Conservation (phyloP, 1,284 basidiomycete species). For the Testicularia cyperi region DNA sequence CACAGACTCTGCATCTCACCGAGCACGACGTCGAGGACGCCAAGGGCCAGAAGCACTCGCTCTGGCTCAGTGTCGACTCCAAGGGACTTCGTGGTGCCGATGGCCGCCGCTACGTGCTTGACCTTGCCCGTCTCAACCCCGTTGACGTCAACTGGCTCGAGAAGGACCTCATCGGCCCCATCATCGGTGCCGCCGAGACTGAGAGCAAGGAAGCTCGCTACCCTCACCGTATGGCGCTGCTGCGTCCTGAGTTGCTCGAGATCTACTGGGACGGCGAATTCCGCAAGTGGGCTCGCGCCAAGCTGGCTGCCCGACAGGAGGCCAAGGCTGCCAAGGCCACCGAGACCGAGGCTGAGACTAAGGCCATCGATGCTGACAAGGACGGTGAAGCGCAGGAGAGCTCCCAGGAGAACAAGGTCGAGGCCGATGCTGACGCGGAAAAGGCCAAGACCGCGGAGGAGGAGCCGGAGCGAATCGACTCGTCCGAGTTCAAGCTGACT, state of each 20-base stretch:
- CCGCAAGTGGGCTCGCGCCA: slow-evolving; percentile 64
- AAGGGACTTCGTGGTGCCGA: slow-evolving; percentile 67
- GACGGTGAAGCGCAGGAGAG: slow-evolving; percentile 20
- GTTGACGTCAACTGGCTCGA: slow-evolving; percentile 67
- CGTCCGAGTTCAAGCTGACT: slow-evolving; percentile 63
- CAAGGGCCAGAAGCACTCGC: slow-evolving; percentile 62
- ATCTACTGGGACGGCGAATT: slow-evolving; percentile 65
- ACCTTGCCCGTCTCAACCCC: slow-evolving; percentile 64
- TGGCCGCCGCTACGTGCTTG: slow-evolving; percentile 66
- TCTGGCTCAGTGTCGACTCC: slow-evolving; percentile 66
- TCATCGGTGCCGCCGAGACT: slow-evolving; percentile 40
- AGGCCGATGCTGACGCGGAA: slow-evolving; percentile 15
- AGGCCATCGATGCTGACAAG: slow-evolving; percentile 17
- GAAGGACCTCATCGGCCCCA: slow-evolving; percentile 61
- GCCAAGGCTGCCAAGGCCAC: slow-evolving; percentile 14
- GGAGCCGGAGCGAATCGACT: slow-evolving; percentile 51
- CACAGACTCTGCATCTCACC: slow-evolving; percentile 64
- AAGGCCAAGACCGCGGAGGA: slow-evolving; percentile 22
- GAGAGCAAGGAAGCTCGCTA: slow-evolving; percentile 53
- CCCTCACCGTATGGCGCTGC: slow-evolving; percentile 65
- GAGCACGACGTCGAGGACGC: slow-evolving; percentile 64
- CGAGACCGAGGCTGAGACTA: slow-evolving; percentile 6
- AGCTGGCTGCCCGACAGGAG: slow-evolving; percentile 59
- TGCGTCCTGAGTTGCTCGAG: slow-evolving; percentile 67
- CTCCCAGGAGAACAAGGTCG: slow-evolving; percentile 10